Evolutionary conservation across 192 early-diverging fungal species (phyloP), one percentile per base, ranked within the genome.

Genomic region (Obelidium mucronatum): DNA sequence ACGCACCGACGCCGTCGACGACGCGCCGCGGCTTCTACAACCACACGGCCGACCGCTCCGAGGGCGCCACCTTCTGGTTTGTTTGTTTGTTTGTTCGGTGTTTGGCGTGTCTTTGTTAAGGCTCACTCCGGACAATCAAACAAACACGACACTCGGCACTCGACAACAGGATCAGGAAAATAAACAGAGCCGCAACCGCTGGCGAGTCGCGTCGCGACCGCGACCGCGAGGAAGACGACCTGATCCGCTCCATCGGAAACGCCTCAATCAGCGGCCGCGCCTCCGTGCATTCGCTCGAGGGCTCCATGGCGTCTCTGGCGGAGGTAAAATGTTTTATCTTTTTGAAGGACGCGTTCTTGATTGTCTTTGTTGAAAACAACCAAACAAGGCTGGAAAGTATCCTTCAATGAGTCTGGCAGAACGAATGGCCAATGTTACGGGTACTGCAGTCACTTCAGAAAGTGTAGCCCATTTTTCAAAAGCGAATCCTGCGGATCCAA

Each of bases 371-470:
- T 48, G 44, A 48, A 48, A 67, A 30, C 28, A 58, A 22, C 48
- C 64, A 35, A 28, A 26, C 3, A 31, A 77, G 80, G 54, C 40
- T 67, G 62, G 77, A 48, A 40, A 80, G 73, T 64, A 79, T 59
- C 75, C 80, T 8, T 78, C 83, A 31, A 59, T 85, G 55, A 78
- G 76, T 63, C 52, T 88, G 6, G 87, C 87, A 2, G 87, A 88
- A 76, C 73, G 83, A 11, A 86, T 88, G 87, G 87, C 80, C 22
- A 76, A 77, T 39, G 81, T 81, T 24, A 78, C 79, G 3, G 87
- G 87, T 24, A 79, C 82, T 2, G 80, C 87, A 17, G 87, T 88
- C 24, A 88, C 87, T 0, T 81, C 79, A 13, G 87, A 88, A 62
- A 64, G 79, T n/a, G 84, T 88, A 17, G 87, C 87, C 2, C 55